Conservation (phyloP, 2,329 filamentous ascomycete species). For the Westerdykella ornata region DNA sequence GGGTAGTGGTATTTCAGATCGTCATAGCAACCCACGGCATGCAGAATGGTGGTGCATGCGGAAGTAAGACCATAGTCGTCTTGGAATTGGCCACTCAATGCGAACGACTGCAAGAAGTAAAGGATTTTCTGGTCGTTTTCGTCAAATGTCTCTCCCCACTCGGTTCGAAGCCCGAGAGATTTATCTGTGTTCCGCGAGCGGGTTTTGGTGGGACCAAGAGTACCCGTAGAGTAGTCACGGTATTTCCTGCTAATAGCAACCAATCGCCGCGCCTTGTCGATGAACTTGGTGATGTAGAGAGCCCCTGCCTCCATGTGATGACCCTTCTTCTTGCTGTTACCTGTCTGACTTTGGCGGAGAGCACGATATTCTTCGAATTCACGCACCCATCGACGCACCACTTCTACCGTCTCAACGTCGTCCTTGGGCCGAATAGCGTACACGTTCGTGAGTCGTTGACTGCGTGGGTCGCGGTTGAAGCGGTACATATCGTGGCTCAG, state of each 20-base stretch:
- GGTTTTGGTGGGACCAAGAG: constrained; percentile 36
- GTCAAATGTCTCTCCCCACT: constrained; percentile 41
- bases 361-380: constrained; percentile 47
- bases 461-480: constrained; percentile 52
- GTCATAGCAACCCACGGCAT: constrained; percentile 56
- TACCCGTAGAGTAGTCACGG: constrained; percentile 30
- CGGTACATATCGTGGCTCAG: constrained; percentile 54
- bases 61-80: constrained; percentile 49
- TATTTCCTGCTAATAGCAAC: constrained; percentile 36
- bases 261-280: constrained; percentile 37
- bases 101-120: constrained; percentile 62
- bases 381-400: constrained; percentile 49
- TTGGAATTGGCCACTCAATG: constrained; percentile 23
- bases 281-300: constrained; percentile 33
- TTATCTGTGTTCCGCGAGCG: constrained; percentile 15
- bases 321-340: no score
- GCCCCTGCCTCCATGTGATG: constrained; percentile 12
- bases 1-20: constrained; percentile 9
- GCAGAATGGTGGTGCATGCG: constrained; percentile 59
- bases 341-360: no score
- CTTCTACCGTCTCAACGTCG: constrained; percentile 49
- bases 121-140: constrained; percentile 52
- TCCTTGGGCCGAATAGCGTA: constrained; percentile 56
- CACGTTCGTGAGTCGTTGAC: constrained; percentile 49
- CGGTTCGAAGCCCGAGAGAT: constrained; percentile 12